Evolutionary conservation across 106 monocot genomes (phyloP).

Genomic region (Acorus gramineus): DNA sequence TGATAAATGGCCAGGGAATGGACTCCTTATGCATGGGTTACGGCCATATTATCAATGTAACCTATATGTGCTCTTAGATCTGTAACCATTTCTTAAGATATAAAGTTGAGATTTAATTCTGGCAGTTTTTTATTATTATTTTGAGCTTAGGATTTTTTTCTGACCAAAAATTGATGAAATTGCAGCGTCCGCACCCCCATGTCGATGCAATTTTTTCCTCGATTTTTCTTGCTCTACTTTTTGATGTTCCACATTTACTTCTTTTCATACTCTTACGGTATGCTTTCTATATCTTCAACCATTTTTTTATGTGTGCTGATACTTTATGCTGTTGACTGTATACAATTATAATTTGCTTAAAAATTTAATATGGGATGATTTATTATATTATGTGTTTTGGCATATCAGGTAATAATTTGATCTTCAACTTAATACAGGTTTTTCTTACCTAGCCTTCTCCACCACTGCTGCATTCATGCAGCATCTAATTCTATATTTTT

Average conservation of each 20-base stretch:
- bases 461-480: slow-evolving; percentile 99
- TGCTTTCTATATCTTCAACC: not conserved
- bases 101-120: no score
- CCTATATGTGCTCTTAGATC: no score
- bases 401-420: not conserved
- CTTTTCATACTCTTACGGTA: slow-evolving; percentile 97
- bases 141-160: not conserved
- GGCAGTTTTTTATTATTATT: no score
- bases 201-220: slow-evolving; percentile 99
- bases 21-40: no score
- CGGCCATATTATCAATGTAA: no score
- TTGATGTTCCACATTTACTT: slow-evolving; percentile 95
- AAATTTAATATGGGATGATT: not conserved
- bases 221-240: slow-evolving; percentile 96
- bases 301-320: not conserved
- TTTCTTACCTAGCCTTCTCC: slow-evolving; percentile 93
- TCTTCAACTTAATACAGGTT: slow-evolving; percentile 32
- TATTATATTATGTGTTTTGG: not conserved
- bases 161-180: not conserved
- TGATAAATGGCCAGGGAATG: no score
- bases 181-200: slow-evolving; percentile 96
- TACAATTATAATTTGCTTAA: not conserved
- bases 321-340: not conserved
- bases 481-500: slow-evolving; percentile 95
- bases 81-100: no score